These are phyloP conservation scores for Podospora didyma DNA, from an alignment of 495 filamentous ascomycete species.

Conservation along the genomic window DNA sequence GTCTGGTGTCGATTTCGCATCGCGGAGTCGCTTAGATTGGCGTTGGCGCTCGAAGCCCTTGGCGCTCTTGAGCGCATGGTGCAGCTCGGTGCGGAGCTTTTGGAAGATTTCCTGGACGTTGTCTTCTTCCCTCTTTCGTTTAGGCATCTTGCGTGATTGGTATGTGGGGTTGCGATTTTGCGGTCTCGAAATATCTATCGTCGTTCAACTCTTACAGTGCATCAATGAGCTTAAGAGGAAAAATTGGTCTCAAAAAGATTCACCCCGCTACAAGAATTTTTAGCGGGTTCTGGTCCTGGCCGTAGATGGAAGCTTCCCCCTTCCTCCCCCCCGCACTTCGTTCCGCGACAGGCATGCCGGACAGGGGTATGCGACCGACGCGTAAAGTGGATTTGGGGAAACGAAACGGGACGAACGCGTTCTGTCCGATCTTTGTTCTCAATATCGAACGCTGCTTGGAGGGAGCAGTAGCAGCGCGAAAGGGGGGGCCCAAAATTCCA, in stretches of 20 bases:
- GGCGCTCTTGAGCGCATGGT: constrained; percentile 68
- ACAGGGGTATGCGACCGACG: neutral
- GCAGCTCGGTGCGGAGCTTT: constrained; percentile 56
- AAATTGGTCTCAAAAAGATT: neutral
- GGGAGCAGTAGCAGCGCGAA: neutral
- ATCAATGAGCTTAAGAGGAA: neutral
- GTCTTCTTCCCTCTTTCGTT: constrained; percentile 42
- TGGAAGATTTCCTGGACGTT: constrained; percentile 51
- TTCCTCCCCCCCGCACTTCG: neutral
- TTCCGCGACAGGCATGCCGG: neutral
- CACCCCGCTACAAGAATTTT: constrained; percentile 20
- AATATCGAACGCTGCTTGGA: neutral
- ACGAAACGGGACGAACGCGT: neutral
- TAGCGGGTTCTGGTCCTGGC: constrained; percentile 3
- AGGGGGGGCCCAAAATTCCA: neutral
- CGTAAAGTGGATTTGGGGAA: constrained; percentile 13
- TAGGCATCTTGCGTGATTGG: constrained; percentile 32
- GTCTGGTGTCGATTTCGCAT: constrained; percentile 51
- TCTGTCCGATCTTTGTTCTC: constrained; percentile 3
- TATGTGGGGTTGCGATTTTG: constrained; percentile 18
- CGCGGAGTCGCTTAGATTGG: constrained; percentile 69
- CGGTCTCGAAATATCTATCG: neutral
- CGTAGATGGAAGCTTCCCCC: neutral
- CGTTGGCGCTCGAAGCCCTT: constrained; percentile 91
- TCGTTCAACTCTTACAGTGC: neutral